Conservation (phyloP, 1,284 basidiomycete species). For the Ganoderma sinense region DNA sequence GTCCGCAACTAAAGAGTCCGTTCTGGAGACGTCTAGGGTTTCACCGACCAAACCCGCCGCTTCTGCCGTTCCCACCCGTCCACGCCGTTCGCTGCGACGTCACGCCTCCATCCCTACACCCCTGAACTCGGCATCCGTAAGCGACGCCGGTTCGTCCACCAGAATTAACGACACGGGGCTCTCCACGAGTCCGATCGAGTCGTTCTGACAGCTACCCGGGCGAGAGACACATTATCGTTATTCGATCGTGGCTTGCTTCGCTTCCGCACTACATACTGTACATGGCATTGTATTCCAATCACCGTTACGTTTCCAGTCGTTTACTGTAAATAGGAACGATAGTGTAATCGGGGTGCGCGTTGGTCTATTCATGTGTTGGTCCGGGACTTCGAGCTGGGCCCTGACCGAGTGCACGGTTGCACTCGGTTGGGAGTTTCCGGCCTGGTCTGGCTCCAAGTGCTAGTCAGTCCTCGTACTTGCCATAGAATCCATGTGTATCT, state of each 20-base stretch:
- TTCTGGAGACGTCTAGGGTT: slow-evolving; percentile 15
- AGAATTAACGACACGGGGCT: slow-evolving; percentile 20
- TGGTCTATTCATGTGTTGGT: not conserved
- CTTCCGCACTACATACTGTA: slow-evolving; percentile 26
- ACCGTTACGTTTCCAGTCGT: slow-evolving; percentile 6
- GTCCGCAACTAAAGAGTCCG: slow-evolving; percentile 15
- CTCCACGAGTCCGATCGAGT: slow-evolving; percentile 24
- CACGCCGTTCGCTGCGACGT: slow-evolving; percentile 30
- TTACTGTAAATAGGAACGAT: not conserved
- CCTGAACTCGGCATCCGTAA: slow-evolving; percentile 29
- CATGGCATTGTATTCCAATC: slow-evolving; percentile 24
- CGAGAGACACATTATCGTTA: slow-evolving; percentile 31
- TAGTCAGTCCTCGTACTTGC: not conserved
- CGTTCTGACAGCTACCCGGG: slow-evolving; percentile 16
- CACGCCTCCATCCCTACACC: slow-evolving; percentile 30
- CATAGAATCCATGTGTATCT: not conserved
- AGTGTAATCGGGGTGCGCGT: slow-evolving; percentile 1
- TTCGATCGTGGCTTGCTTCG: slow-evolving; percentile 27
- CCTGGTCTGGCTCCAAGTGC: not conserved
- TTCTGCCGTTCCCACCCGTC: slow-evolving; percentile 16
- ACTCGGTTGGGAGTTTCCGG: not conserved
- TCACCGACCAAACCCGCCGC: slow-evolving; percentile 19
- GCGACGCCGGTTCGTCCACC: slow-evolving; percentile 26
- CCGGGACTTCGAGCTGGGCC: not conserved
- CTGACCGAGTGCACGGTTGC: not conserved